Evolutionary conservation across 805 yeast genomes (phyloP), one percentile per base, ranked within the genome.

Genomic region (Ogataea minuta): DNA sequence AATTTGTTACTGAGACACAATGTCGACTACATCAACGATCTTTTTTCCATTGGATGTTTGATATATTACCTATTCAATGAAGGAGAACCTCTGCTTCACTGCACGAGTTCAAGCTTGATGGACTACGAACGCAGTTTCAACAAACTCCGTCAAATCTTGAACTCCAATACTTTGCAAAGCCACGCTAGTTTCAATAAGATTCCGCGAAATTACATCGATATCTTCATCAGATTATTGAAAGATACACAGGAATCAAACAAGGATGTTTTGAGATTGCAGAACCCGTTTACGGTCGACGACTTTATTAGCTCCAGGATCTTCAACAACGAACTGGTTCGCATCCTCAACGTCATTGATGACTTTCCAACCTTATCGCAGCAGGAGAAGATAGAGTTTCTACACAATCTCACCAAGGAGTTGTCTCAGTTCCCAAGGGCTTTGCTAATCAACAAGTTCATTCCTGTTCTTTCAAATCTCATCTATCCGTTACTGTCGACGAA

Each of bases 11-110:
- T 82, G 6, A 88, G 86, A 44, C 74, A 74, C 39, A 70, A 73
- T 15, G 66, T 87, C 3, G 78, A 76, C 23, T 76, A 76, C 23
- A 77, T 78, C 13, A 81, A 84, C 53, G 99, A 93, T 57, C 74
- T 86, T 25, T 93, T 90, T 71, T 78, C 96, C 0, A 54, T 93
- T 9, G 98, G 95, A 1, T 72, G 86, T 49, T 57, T 93, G 41
- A 78, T 89, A 3, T 83, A 73, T 56, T 81, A 77, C 48, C 60
- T 90, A 3, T 90, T 85, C 61, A 76, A 78, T 48, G 46, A 58
- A 14, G 55, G 56, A 1, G 42, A 67, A 6, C 68, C 71, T 2
- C 29, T 84, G 23, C 50, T 76, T 6, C 62, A 71, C 11, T 70
- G 81, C 34, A 34, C 54, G 1, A 52, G 45, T 21, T 56, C 63